Conservation (phyloP, 805 yeast genomes). For the Priceomyces fermenticarens region DNA sequence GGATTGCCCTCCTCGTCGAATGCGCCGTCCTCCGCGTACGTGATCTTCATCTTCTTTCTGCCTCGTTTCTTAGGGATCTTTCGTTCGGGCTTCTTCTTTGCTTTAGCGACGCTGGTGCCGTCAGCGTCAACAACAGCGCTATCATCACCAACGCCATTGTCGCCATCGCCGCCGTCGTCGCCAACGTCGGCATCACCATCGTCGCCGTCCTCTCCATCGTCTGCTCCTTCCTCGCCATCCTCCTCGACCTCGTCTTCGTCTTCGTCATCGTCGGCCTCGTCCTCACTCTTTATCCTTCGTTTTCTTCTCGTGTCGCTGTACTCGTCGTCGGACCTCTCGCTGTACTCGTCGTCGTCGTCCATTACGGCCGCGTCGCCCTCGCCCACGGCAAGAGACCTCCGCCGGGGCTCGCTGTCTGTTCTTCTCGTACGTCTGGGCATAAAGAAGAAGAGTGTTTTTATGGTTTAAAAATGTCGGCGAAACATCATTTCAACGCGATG, state of each 20-base stretch:
- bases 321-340: constrained; percentile 16
- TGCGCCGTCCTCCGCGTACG: constrained; percentile 36
- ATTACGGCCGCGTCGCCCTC: constrained; percentile 4
- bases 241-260: constrained; percentile 23
- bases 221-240: constrained; percentile 20
- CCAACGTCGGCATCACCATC: constrained; percentile 10
- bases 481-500: too few relatives aligned
- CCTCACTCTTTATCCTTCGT: constrained; percentile 25
- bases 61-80: constrained; percentile 40
- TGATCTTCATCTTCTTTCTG: constrained; percentile 39
- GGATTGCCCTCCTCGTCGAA: constrained; percentile 70
- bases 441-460: neutral
- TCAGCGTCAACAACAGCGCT: constrained; percentile 20
- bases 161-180: constrained; percentile 15
- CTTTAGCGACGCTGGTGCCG: constrained; percentile 18
- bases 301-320: constrained; percentile 13
- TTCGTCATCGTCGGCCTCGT: constrained; percentile 14
- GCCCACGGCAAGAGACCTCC: neutral
- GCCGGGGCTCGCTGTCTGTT: too few relatives aligned
- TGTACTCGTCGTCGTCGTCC: constrained; percentile 27
- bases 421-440: neutral
- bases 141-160: constrained; percentile 17
- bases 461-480: too few relatives aligned
- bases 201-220: constrained; percentile 19
- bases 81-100: constrained; percentile 12